Conservation (phyloP, 2,329 filamentous ascomycete species). For the Ceratocystis cacaofunesta region DNA sequence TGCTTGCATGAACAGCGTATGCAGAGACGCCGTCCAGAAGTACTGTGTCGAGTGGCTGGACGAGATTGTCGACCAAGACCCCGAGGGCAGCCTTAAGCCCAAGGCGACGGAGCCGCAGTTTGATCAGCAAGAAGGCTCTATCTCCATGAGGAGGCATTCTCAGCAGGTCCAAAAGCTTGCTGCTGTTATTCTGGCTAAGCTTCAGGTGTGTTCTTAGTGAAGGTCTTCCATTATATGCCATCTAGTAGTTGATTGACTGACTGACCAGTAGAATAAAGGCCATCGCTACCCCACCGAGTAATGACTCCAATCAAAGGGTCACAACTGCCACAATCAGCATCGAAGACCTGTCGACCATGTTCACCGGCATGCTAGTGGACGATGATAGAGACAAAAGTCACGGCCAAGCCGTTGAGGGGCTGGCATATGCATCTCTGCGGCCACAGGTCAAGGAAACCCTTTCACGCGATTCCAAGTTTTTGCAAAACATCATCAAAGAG, state of each 20-base stretch:
- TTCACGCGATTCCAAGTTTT: conserved; percentile 49
- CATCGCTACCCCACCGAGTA: conserved; percentile 31
- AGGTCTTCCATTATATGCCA: conserved; percentile 15
- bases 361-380: conserved; percentile 51
- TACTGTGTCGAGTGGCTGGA: conserved; percentile 80
- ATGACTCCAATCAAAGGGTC: conserved; percentile 31
- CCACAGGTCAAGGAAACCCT: conserved; percentile 73
- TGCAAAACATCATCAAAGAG: conserved; percentile 53
- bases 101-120: conserved; percentile 36
- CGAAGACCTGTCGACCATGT: conserved; percentile 49
- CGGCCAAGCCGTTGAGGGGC: conserved; percentile 64
- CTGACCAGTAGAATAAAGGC: conserved; percentile 34
- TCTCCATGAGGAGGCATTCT: conserved; percentile 46
- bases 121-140: conserved; percentile 44
- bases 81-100: conserved; percentile 31
- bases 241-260: conserved; percentile 32
- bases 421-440: conserved; percentile 82
- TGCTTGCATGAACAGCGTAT: conserved; percentile 71
- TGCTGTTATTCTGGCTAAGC: conserved; percentile 61
- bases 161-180: conserved; percentile 49
- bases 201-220: conserved; percentile 34
- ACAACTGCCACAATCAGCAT: conserved; percentile 44
- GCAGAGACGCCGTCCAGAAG: conserved; percentile 69
- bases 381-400: conserved; percentile 23
- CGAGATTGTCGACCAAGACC: conserved; percentile 61